Conservation (phyloP, 768 basidiomycete species). For the Suillus decipiens region DNA sequence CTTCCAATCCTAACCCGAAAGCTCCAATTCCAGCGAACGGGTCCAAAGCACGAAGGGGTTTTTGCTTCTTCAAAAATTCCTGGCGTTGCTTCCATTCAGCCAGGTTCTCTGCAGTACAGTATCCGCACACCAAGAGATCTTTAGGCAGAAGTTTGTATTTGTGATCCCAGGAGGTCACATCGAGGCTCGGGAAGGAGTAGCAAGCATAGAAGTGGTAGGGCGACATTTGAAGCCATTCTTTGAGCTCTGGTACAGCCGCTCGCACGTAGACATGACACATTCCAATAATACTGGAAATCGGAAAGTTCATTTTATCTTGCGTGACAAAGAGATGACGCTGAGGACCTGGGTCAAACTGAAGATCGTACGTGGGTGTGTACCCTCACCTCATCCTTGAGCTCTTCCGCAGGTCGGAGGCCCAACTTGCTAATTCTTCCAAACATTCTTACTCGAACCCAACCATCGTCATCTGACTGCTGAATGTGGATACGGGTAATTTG, state of each 20-base stretch:
- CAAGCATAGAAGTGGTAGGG: slow-evolving; percentile 58
- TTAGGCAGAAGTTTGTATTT: slow-evolving; percentile 31
- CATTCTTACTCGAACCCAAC: slow-evolving; percentile 36
- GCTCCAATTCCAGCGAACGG: slow-evolving; percentile 55
- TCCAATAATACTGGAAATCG: slow-evolving; percentile 43
- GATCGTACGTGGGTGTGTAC: neutral
- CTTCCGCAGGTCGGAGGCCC: slow-evolving; percentile 38
- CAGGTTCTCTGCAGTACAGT: slow-evolving; percentile 39
- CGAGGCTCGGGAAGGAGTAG: slow-evolving; percentile 50
- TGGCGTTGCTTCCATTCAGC: slow-evolving; percentile 34
- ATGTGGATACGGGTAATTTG: slow-evolving; percentile 41
- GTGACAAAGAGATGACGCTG: slow-evolving; percentile 69
- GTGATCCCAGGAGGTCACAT: slow-evolving; percentile 40
- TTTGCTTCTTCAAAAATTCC: slow-evolving; percentile 30
- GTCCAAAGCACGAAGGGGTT: slow-evolving; percentile 38
- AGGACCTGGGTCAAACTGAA: slow-evolving; percentile 5
- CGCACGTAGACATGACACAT: slow-evolving; percentile 50
- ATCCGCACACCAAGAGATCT: slow-evolving; percentile 47
- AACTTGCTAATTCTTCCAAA: slow-evolving; percentile 52
- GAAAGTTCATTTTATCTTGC: slow-evolving; percentile 39
- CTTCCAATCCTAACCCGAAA: slow-evolving; percentile 59
- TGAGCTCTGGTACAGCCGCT: slow-evolving; percentile 32
- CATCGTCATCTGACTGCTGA: slow-evolving; percentile 18
- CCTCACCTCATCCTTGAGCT: slow-evolving; percentile 60
- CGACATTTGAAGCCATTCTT: slow-evolving; percentile 52